phyloP scores from a whole-genome alignment of 148 eudicot genomes.

The Mesembryanthemum crystallinum region DNA sequence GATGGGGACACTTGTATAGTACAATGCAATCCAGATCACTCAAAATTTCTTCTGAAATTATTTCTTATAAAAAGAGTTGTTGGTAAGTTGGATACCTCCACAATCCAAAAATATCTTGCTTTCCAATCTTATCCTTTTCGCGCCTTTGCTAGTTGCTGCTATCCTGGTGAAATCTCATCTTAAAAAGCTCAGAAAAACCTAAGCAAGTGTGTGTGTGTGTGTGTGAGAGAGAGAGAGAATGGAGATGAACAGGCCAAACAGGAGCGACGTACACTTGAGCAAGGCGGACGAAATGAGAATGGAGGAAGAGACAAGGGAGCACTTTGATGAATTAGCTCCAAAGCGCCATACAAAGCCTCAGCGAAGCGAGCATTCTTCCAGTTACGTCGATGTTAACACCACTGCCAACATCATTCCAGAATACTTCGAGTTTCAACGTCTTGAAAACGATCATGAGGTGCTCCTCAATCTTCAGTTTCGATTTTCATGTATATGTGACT shows the following conservation, averaged over 20 bases:
- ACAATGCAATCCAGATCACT: not conserved
- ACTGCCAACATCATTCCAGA: constrained; percentile 51
- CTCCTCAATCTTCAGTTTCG: not conserved
- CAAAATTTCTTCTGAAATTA: not conserved
- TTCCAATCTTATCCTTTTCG: not conserved
- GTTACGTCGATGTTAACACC: constrained; percentile 42
- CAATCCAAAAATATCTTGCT: constrained; percentile 25
- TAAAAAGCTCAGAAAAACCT: no score
- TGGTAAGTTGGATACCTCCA: not conserved
- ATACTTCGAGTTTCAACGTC: constrained; percentile 51
- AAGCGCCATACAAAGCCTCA: constrained; percentile 84
- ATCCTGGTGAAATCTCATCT: no score
- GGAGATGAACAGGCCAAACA: constrained; percentile 61
- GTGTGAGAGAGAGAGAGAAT: constrained; percentile 26
- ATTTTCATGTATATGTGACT: not conserved
- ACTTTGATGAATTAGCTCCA: constrained; percentile 71
- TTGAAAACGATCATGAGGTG: constrained; percentile 46
- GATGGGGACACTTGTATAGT: not conserved
- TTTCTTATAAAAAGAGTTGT: no score
- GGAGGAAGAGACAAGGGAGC: constrained; percentile 50
- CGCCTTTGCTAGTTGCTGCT: no score
- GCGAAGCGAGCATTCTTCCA: constrained; percentile 64
- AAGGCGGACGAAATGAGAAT: constrained; percentile 60
- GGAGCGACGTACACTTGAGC: constrained; percentile 70
- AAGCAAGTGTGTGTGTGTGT: no score